Evolutionary conservation across 768 basidiomycete genomes (phyloP).

Genomic region (Pleurotus eryngii): DNA sequence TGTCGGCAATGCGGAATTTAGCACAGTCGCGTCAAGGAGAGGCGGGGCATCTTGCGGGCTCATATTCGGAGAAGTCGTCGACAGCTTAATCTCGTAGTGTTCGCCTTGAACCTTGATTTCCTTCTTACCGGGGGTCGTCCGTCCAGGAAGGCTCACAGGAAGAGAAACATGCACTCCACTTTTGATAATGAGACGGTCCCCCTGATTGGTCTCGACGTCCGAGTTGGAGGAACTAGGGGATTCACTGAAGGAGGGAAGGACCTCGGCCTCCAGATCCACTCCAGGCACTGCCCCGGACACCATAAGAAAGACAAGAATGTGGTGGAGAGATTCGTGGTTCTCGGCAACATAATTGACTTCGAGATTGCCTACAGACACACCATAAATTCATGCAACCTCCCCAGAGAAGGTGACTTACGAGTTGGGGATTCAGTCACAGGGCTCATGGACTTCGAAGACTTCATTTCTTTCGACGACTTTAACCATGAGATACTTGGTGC

Average conservation of each 20-base stretch:
- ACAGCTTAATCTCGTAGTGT: slow-evolving; percentile 74
- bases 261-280: slow-evolving; percentile 62
- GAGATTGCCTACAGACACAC: slow-evolving; percentile 27
- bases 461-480: slow-evolving; percentile 27
- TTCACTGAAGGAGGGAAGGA: slow-evolving; percentile 46
- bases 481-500: slow-evolving; percentile 63
- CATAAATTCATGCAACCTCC: slow-evolving; percentile 1
- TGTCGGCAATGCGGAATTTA: slow-evolving; percentile 50
- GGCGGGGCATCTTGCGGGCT: slow-evolving; percentile 31
- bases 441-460: slow-evolving; percentile 13
- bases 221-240: slow-evolving; percentile 17
- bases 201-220: slow-evolving; percentile 22
- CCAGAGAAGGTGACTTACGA: neutral
- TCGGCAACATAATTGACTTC: slow-evolving; percentile 60
- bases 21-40: slow-evolving; percentile 69
- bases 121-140: slow-evolving; percentile 57
- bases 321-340: slow-evolving; percentile 82
- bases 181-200: slow-evolving; percentile 61
- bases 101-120: slow-evolving; percentile 50
- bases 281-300: slow-evolving; percentile 46
- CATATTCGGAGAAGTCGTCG: slow-evolving; percentile 27
- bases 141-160: slow-evolving; percentile 54
- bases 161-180: slow-evolving; percentile 56
- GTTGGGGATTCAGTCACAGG: slow-evolving; percentile 11
- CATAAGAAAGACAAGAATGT: slow-evolving; percentile 72